Base-by-base conservation (phyloP, 495 filamentous ascomycete genomes). In the Aspergillus hancockii region DNA sequence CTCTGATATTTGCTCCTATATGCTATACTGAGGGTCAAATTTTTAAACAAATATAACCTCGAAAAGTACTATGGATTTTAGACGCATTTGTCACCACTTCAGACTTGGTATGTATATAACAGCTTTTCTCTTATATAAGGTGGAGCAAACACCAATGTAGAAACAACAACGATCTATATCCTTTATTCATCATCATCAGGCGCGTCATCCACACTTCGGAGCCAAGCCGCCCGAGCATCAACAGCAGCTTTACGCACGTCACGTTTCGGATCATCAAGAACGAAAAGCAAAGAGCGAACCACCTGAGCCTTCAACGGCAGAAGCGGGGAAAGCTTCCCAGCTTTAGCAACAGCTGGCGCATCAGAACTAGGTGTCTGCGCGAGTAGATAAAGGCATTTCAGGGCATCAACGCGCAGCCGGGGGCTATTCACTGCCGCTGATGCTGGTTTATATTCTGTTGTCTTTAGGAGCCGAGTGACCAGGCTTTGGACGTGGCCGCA, bases 181-280 rank as follows among this genome's bases (percentile, higher is more conserved):
- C 8, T 38, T 65, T 67, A 78, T 32, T 82, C 79, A 0, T 86
- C 82, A 21, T 83, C 80, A 28, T 80, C 83, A 4, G 78, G 80
- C 19, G 86, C 86, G 76, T 87, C 88, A 69, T 89, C 75, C 19
- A 81, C 80, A 34, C 69, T 66, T 45, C 78, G 70, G 41, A 87
- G 71, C 88, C 88, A 91, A 45, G 74, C 83, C n/a, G 73, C 78
- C 34, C 88, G 64, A 69, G 86, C 88, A 75, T 83, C 83, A 30
- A 91, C 88, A 25, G 86, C 88, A 47, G 85, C 84, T 65, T 84
- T 84, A 32, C 88, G 79, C 5, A 91, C 88, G 63, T 77, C 76
- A 40, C 88, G 74, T 75, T 85, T 89, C 34, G 79, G 80, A 67
- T 91, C 88, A 77, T 91, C 88, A 59, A 90, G 62, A 12, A 80